These are phyloP conservation scores for Teratosphaeriaceae sp. DNA, from an alignment of 2,329 filamentous ascomycete genomes.

Conservation along the genomic window DNA sequence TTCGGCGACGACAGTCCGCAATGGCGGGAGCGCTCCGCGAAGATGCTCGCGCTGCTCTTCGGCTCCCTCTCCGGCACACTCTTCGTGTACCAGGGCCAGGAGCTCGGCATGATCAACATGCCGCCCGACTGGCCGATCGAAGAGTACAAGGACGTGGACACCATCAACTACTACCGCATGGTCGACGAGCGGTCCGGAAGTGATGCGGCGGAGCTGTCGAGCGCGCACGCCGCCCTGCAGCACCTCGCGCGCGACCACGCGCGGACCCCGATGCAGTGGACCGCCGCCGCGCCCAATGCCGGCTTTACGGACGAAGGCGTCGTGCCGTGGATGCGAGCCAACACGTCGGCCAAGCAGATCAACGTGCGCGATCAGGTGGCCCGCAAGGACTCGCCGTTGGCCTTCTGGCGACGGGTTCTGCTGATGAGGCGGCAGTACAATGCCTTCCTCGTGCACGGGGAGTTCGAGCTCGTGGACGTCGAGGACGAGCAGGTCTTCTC, in stretches of 20 bases:
- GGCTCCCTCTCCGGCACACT: conserved; percentile 55
- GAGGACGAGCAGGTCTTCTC: conserved; percentile 50
- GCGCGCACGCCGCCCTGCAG: conserved; percentile 47
- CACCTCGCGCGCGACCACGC: conserved; percentile 62
- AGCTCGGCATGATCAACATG: conserved; percentile 59
- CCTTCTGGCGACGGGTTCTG: conserved; percentile 53
- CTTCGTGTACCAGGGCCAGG: too few species aligned
- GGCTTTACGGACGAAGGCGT: conserved; percentile 54
- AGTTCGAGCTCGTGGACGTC: conserved; percentile 50
- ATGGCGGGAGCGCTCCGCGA: conserved; percentile 46
- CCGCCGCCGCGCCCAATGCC: conserved; percentile 48
- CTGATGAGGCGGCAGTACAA: conserved; percentile 52
- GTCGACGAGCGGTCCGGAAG: conserved; percentile 25
- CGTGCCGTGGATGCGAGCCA: conserved; percentile 64
- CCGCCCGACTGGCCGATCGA: conserved; percentile 54
- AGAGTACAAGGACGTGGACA: conserved; percentile 59
- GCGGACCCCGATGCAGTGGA: conserved; percentile 67
- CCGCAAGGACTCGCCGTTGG: conserved; percentile 48
- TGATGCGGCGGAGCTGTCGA: conserved; percentile 33
- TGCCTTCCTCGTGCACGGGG: conserved; percentile 61
- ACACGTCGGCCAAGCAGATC: conserved; percentile 55
- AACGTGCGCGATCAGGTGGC: conserved; percentile 54
- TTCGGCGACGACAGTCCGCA: conserved; percentile 47
- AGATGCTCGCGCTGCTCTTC: conserved; percentile 54
- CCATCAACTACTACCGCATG: conserved; percentile 37